A percentile compares a stretch with the other conserved stretches of the same genome.
Evolutionary conservation across 2,329 filamentous ascomycete species (phyloP).

Genomic region (Penicillium brevicompactum): DNA sequence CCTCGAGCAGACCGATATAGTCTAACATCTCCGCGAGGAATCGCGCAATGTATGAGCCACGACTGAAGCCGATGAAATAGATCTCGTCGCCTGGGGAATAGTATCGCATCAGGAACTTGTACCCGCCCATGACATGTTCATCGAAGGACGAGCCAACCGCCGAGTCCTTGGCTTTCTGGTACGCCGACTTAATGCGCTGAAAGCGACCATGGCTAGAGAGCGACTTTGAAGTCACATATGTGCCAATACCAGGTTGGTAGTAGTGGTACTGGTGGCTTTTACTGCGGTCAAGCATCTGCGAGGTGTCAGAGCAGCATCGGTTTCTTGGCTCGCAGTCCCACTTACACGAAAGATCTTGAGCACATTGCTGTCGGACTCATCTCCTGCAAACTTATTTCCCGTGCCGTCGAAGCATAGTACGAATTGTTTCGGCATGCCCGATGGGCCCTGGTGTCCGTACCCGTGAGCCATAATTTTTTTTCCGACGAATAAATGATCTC

Average conservation of each 20-base stretch:
- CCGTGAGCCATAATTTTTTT: constrained; percentile 20
- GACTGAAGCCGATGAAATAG: constrained; percentile 74
- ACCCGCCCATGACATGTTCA: constrained; percentile 80
- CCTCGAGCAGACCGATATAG: constrained; percentile 74
- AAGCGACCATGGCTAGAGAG: constrained; percentile 37
- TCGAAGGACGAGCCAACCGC: constrained; percentile 80
- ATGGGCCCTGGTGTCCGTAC: constrained; percentile 20
- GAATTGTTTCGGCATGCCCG: constrained; percentile 36
- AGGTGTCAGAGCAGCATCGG: neutral
- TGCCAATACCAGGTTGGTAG: constrained; percentile 49
- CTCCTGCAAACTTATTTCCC: constrained; percentile 47
- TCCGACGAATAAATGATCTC: neutral
- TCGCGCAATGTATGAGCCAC: constrained; percentile 72
- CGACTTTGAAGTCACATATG: constrained; percentile 43
- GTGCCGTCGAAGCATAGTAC: constrained; percentile 50
- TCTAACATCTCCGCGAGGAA: constrained; percentile 84
- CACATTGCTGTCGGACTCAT: constrained; percentile 50
- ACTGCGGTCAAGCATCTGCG: constrained; percentile 44
- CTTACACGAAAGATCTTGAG: constrained; percentile 49
- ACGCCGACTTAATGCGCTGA: constrained; percentile 56
- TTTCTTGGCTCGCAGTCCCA: constrained; percentile 9
- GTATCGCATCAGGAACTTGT: constrained; percentile 76
- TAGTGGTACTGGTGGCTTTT: constrained; percentile 45
- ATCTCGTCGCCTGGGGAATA: constrained; percentile 64
- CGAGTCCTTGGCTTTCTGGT: constrained; percentile 59